Evolutionary conservation across 768 basidiomycete genomes (phyloP), one percentile per base, ranked within the genome.

Genomic region (Lentinula boryana): DNA sequence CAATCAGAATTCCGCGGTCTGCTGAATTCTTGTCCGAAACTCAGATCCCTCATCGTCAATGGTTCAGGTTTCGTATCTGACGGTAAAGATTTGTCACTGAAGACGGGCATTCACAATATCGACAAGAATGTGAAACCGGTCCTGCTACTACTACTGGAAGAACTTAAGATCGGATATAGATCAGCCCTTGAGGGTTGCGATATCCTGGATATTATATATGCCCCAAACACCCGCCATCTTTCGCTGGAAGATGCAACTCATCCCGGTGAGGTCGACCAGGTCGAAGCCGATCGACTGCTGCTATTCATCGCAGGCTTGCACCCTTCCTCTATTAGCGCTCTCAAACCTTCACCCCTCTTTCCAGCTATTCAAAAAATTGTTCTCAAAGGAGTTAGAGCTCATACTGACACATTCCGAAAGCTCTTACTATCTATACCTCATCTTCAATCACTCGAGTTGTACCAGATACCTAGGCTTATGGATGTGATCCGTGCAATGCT

Each of bases 231-330:
- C 13, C 66, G 61, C 52, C 63, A 63, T 5, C 69, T 87, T 31
- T 65, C 67, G 1, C 66, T 87, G 5, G 78, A 80, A 60, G 81
- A 85, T 63, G 73, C 74, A 8, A 76, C 71, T 4, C 74, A 81
- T 62, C 74, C 77, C 16, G 75, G 70, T 27, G 74, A 73, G 56
- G 69, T 73, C 15, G 72, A 72, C n/a, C 74, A 74, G 8, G 67
- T 78, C 51, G 77, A 83, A 60, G 77, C 73, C 1, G 69, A 71
- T 27, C 69, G 68, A 54, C 66, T 84, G 23, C 67, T 78, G 18
- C 66, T 68, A 52, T 77, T 75, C 67, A 63, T 75, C 41, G 76
- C 61, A 16, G 53, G 18, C 51, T 41, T 43, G 5, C 54, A 21
- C 6, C 16, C 23, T 13, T 35, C 32, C 56, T 15, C 13, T 23